A percentile compares a stretch with the other conserved stretches of the same genome.
phyloP scores from a whole-genome alignment of 2,329 filamentous ascomycete species.

The Colletotrichum sojae region DNA sequence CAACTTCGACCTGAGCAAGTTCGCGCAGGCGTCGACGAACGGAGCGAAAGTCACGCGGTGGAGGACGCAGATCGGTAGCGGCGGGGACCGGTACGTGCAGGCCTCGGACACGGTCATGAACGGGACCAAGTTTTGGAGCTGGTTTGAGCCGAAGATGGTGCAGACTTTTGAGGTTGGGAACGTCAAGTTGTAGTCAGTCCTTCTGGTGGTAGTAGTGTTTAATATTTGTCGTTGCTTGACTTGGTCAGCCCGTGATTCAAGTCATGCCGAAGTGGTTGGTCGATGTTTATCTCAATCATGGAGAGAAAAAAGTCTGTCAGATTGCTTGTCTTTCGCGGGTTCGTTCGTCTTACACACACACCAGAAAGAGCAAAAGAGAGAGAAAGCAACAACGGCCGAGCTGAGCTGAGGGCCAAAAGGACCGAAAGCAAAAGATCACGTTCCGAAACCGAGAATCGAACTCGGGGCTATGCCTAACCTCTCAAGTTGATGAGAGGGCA shows the following conservation, averaged over 20 bases:
- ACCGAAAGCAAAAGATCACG: background rate
- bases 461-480: slow-evolving; percentile 37
- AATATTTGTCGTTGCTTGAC: background rate
- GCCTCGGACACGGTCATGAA: slow-evolving; percentile 50
- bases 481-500: slow-evolving; percentile 28
- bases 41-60: slow-evolving; percentile 53
- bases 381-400: background rate
- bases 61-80: slow-evolving; percentile 54
- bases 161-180: slow-evolving; percentile 56
- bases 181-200: slow-evolving; percentile 42
- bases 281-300: too few species aligned
- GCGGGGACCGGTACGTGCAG: slow-evolving; percentile 53
- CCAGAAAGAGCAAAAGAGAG: too few species aligned
- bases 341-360: too few species aligned
- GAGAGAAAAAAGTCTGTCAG: too few species aligned
- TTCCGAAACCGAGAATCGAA: slow-evolving; percentile 37
- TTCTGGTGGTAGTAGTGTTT: background rate
- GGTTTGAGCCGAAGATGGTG: slow-evolving; percentile 51
- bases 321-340: too few species aligned
- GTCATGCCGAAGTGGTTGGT: too few species aligned
- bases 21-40: slow-evolving; percentile 47
- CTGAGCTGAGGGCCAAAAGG: too few species aligned
- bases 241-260: background rate
- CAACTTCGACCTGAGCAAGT: slow-evolving; percentile 55
- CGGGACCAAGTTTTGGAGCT: slow-evolving; percentile 54